Percentiles rank a stretch among this genome's conserved stretches.
phyloP scores from a whole-genome alignment of 768 basidiomycete species.

The Suillus subaureus region DNA sequence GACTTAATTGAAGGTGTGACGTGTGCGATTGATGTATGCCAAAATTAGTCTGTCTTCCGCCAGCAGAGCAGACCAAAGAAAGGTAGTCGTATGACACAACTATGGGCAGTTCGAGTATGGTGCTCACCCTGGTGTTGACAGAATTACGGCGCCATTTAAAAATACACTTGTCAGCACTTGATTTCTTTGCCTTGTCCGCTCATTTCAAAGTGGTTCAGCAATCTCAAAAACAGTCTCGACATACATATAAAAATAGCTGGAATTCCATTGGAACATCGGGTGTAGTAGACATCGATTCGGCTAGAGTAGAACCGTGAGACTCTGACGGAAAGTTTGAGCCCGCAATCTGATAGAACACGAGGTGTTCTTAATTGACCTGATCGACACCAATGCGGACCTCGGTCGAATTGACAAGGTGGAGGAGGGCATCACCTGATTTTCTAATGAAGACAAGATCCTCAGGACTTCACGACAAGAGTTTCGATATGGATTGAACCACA shows the following conservation, averaged over 20 bases:
- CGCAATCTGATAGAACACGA: neutral
- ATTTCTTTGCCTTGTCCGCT: neutral
- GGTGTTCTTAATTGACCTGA: neutral
- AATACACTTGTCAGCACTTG: neutral
- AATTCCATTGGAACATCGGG: neutral
- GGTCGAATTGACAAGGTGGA: neutral
- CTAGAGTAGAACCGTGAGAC: neutral
- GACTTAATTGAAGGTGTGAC: neutral
- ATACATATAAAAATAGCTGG: neutral
- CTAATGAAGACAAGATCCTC: neutral
- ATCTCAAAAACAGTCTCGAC: too few species aligned
- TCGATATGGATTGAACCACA: neutral
- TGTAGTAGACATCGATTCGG: neutral
- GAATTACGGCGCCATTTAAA: neutral
- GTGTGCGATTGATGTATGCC: neutral
- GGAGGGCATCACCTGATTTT: neutral
- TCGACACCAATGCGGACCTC: neutral
- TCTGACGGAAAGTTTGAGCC: neutral
- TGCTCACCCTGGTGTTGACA: neutral
- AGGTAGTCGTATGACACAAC: neutral
- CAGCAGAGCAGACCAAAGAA: neutral
- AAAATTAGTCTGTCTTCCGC: neutral
- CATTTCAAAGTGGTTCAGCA: too few species aligned
- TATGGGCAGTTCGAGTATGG: too few species aligned
- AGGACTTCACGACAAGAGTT: neutral